These are phyloP conservation scores for Aphanoascus verrucosus DNA, from an alignment of 2,329 filamentous ascomycete genomes.

Conservation along the genomic window DNA sequence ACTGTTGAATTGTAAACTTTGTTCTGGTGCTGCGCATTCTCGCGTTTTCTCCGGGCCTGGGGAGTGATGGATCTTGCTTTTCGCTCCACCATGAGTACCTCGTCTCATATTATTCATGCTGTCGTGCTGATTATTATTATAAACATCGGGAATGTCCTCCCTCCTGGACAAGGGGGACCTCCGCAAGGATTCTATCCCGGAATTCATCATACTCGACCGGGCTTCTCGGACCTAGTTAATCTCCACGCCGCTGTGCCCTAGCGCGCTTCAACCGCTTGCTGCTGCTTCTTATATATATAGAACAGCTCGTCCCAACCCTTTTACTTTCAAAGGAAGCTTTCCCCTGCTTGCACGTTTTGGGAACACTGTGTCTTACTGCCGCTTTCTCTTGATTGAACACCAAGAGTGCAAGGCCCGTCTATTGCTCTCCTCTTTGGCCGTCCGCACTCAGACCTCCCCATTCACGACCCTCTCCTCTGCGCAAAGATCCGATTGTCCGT, in stretches of 20 bases:
- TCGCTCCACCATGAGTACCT: no score
- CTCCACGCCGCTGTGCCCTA: neutral
- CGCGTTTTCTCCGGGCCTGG: neutral
- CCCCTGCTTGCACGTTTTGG: neutral
- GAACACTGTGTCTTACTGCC: neutral
- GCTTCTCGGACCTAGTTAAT: neutral
- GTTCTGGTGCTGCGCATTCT: neutral
- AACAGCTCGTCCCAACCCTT: neutral
- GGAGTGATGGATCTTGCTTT: no score
- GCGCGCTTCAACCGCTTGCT: neutral
- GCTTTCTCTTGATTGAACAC: neutral
- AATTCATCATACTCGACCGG: neutral
- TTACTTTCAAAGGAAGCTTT: neutral
- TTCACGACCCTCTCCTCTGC: no score
- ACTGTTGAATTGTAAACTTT: neutral
- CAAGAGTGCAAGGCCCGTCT: neutral
- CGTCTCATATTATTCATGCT: no score
- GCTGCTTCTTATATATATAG: no score
- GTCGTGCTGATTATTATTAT: no score
- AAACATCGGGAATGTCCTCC: neutral
- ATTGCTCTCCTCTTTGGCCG: neutral
- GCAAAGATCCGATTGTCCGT: neutral
- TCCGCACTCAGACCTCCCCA: neutral
- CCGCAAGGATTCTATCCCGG: neutral
- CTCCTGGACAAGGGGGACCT: neutral